Evolutionary conservation across 2,329 filamentous ascomycete species (phyloP).

Genomic region (Aureobasidium sp.): DNA sequence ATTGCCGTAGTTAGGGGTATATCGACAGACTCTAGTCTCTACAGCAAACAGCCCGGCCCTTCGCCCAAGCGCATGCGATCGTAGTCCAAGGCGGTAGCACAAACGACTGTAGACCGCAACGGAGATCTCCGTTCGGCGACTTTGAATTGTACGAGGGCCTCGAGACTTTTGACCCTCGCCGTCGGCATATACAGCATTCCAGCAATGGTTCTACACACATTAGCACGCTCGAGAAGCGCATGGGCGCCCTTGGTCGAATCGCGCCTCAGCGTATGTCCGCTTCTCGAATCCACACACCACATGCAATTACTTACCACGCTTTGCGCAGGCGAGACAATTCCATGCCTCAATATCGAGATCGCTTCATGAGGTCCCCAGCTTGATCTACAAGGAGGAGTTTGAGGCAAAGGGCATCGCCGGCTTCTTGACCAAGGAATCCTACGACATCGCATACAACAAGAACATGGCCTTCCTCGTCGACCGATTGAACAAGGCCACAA

Average conservation of each 20-base stretch:
- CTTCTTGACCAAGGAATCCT: conserved; percentile 61
- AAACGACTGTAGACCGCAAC: not conserved
- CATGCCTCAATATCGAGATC: conserved; percentile 2
- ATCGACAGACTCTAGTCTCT: not conserved
- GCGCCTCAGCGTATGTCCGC: not conserved
- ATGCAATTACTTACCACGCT: not conserved
- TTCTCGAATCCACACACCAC: not conserved
- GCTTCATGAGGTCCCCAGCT: conserved; percentile 10
- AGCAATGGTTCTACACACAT: conserved; percentile 10
- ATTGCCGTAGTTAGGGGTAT: not conserved
- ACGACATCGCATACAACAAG: conserved; percentile 68
- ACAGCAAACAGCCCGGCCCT: not conserved
- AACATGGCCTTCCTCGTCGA: conserved; percentile 69
- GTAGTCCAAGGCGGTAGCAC: not conserved
- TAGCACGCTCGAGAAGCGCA: conserved; percentile 5
- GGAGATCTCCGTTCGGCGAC: not conserved
- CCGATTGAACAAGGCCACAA: conserved; percentile 65
- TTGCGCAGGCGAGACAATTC: conserved; percentile 7
- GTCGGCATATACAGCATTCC: not conserved
- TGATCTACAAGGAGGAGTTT: conserved; percentile 10
- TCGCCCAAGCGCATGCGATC: not conserved
- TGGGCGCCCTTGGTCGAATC: not conserved
- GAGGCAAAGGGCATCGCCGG: conserved; percentile 25
- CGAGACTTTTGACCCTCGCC: conserved; percentile 1
- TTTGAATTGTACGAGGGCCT: not conserved